Evolutionary conservation across 768 basidiomycete species (phyloP).

Genomic region (Calocybe gangraenosa): DNA sequence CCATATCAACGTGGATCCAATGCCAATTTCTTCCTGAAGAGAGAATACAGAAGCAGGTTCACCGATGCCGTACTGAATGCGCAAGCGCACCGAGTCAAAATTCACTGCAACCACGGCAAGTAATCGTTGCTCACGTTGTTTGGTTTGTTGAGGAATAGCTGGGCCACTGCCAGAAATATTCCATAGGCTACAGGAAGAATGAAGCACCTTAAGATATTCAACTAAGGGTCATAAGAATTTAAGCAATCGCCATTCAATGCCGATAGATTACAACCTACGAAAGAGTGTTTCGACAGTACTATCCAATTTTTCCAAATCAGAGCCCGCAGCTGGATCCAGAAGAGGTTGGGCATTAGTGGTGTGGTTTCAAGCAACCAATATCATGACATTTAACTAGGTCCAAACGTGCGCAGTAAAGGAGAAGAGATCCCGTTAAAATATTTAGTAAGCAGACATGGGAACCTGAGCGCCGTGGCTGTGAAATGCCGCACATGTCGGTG

Average conservation of each 20-base stretch:
- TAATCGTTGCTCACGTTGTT: conserved; percentile 48
- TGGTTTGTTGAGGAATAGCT: conserved; percentile 52
- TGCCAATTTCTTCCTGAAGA: conserved; percentile 48
- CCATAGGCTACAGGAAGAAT: conserved; percentile 64
- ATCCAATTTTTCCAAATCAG: conserved; percentile 77
- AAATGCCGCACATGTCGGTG: too few species aligned
- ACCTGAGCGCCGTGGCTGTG: too few species aligned
- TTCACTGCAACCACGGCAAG: background rate
- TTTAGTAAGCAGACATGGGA: too few species aligned
- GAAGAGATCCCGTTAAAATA: too few species aligned
- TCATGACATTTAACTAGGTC: background rate
- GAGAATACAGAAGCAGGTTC: conserved; percentile 43
- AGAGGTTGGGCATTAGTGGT: conserved; percentile 31
- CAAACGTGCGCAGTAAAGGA: too few species aligned
- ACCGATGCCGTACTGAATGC: conserved; percentile 58
- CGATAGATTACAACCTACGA: conserved; percentile 37
- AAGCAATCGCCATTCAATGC: background rate
- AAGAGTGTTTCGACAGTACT: conserved; percentile 57
- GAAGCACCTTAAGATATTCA: conserved; percentile 60
- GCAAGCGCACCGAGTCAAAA: background rate
- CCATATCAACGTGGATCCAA: conserved; percentile 56
- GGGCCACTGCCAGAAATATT: conserved; percentile 61
- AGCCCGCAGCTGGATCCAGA: conserved; percentile 58
- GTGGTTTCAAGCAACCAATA: background rate
- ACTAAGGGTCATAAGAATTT: conserved; percentile 25